Evolutionary conservation across 2,329 filamentous ascomycete species (phyloP).

Genomic region (Trichoderma citrinoviride): DNA sequence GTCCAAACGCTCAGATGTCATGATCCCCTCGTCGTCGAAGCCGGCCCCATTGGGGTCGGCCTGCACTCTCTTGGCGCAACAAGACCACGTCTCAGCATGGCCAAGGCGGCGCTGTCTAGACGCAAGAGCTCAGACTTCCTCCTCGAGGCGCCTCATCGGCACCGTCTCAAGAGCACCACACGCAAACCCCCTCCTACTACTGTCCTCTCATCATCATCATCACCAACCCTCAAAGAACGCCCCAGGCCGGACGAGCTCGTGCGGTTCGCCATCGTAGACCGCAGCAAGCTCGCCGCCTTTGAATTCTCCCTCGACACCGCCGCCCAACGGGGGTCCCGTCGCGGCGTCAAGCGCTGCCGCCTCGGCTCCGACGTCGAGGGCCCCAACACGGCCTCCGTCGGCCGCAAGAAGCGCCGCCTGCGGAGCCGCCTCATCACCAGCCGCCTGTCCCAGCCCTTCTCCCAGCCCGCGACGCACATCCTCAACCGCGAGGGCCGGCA

Average conservation of each 20-base stretch:
- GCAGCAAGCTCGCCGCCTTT: not conserved
- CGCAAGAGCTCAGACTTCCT: constrained; percentile 20
- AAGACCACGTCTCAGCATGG: not conserved
- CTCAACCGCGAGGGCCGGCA: constrained; percentile 56
- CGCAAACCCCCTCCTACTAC: not conserved
- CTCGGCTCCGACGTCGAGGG: constrained; percentile 58
- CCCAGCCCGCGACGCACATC: constrained; percentile 67
- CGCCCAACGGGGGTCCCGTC: not conserved
- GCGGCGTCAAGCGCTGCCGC: constrained; percentile 50
- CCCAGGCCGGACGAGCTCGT: not conserved
- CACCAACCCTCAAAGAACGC: no score
- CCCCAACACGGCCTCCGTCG: constrained; percentile 47
- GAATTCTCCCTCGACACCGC: not conserved
- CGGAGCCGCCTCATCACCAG: constrained; percentile 65
- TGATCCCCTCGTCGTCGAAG: constrained; percentile 6
- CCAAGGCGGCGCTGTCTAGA: constrained; percentile 8
- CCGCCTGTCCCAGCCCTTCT: constrained; percentile 66
- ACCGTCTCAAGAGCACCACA: not conserved
- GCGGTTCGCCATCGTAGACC: not conserved
- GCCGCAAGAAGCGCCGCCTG: constrained; percentile 66
- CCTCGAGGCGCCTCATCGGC: constrained; percentile 13
- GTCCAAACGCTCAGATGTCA: constrained; percentile 20
- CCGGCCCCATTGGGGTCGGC: not conserved
- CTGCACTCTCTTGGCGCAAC: not conserved
- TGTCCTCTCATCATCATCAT: not conserved